Base-by-base conservation (phyloP, 169 alveolate genomes). In the Cryptosporidium tyzzeri region DNA sequence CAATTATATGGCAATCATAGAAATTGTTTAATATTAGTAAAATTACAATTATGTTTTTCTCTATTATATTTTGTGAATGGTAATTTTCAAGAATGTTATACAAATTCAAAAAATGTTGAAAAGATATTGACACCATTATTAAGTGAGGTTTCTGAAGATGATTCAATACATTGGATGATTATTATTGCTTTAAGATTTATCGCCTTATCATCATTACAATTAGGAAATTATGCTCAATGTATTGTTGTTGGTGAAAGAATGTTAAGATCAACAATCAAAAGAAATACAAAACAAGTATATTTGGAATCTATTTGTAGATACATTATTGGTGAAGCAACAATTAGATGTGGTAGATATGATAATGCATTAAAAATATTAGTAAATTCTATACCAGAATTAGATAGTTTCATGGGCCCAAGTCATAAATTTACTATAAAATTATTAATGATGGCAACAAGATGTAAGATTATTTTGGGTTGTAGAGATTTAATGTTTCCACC, bases 271-370 rank as follows among this genome's bases (percentile, higher is more conserved):
- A 80, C 75, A 29, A 80, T 80, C n/a, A 80, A 80, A 48, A 62
- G 89, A 45, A 62, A 61, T 16, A 62, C 59, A 44, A 55, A 33
- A 48, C 89, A 80, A 48, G 62, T 80, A 62, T 80, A 80, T 26
- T 65, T 65, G 21, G 89, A 80, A 80, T 58, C 80, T 16, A 80
- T 80, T 3, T 80, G 89, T 35, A 29, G 89, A 44, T 80, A 80
- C 65, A 80, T 80, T 61, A 80, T 80, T 61, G 89, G 89, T 62
- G 89, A 80, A 65, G 89, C 89, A 80, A 80, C 89, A 35, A 80
- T 80, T 21, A 59, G 89, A 35, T 80, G 80, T 44, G 89, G 89
- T 7, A 80, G 75, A 50, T 80, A 80, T 44, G 71, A 61, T 65
- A 53, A 62, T 80, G 89, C 74, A 61, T 39, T 65, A 23, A 80